phyloP scores from a whole-genome alignment of 208 protist species.

The Porcisia hertigi region DNA sequence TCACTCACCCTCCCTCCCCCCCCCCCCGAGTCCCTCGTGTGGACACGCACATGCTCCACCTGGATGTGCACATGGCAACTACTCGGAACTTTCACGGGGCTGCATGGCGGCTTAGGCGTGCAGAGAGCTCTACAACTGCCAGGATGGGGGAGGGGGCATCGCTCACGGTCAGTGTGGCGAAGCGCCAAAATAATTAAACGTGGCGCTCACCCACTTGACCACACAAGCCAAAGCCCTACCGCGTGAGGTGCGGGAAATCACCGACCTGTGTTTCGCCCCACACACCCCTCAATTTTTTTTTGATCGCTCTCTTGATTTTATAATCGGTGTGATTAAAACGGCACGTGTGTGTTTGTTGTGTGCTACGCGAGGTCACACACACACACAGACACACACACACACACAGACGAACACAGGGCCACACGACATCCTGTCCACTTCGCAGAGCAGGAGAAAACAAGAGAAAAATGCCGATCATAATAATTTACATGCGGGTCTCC shows the following conservation, averaged over 20 bases:
- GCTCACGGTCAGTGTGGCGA: background rate
- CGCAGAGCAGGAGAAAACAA: background rate
- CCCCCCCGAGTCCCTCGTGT: background rate
- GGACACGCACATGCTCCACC: background rate
- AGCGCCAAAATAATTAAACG: background rate
- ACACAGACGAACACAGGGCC: background rate
- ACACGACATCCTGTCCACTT: constrained; percentile 3
- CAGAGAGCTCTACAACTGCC: background rate
- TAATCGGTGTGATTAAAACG: background rate
- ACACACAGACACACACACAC: background rate
- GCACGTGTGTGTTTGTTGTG: background rate
- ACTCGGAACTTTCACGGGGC: background rate
- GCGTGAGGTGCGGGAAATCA: background rate
- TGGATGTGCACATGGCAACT: background rate
- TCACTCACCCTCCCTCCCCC: background rate
- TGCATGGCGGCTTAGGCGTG: background rate
- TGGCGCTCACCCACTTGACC: background rate
- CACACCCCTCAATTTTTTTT: background rate
- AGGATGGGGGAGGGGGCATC: background rate
- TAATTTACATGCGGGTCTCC: background rate
- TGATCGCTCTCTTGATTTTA: background rate
- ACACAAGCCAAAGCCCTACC: background rate
- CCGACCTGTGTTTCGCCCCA: background rate
- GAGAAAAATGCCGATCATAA: background rate
- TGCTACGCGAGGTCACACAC: background rate